phyloP scores from a whole-genome alignment of 345 rosid genomes.

The Clarkia xantiana region DNA sequence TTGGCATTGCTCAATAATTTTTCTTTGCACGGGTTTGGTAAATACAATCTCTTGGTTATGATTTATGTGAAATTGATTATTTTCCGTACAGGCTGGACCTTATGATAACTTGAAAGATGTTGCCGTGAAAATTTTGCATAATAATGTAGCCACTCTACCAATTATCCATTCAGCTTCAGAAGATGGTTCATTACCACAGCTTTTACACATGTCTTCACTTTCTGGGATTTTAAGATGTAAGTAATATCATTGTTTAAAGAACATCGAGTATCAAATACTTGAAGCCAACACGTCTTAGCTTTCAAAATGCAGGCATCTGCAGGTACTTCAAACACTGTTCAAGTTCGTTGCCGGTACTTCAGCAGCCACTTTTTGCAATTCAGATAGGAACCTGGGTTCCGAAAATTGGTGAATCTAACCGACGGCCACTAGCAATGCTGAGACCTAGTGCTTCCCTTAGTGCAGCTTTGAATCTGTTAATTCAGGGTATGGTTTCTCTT shows the following conservation, averaged over 20 bases:
- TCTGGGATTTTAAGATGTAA: constrained; percentile 86
- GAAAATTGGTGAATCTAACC: constrained; percentile 60
- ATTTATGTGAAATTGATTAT: constrained; percentile 9
- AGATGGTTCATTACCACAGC: constrained; percentile 54
- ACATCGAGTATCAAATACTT: neutral
- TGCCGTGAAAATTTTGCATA: constrained; percentile 65
- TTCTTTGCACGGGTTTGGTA: too few relatives aligned
- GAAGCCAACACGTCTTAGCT: constrained; percentile 1
- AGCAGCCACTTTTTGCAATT: constrained; percentile 67
- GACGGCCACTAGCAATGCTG: constrained; percentile 41
- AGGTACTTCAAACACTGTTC: constrained; percentile 83
- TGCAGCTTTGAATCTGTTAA: constrained; percentile 45
- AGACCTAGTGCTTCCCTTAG: constrained; percentile 49
- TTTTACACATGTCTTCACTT: constrained; percentile 85
- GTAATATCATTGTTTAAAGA: constrained; percentile 29
- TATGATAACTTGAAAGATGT: constrained; percentile 74
- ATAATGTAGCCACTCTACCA: constrained; percentile 68
- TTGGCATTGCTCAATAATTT: too few relatives aligned
- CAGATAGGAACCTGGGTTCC: constrained; percentile 94
- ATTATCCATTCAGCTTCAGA: constrained; percentile 38
- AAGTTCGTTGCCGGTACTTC: constrained; percentile 78
- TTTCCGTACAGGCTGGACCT: constrained; percentile 79
- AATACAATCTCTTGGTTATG: too few relatives aligned
- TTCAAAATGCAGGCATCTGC: constrained; percentile 57
- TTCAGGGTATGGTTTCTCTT: constrained; percentile 33